These are phyloP conservation scores for Boletus rufocinnamomeus DNA, from an alignment of 768 basidiomycete genomes.

Conservation along the genomic window DNA sequence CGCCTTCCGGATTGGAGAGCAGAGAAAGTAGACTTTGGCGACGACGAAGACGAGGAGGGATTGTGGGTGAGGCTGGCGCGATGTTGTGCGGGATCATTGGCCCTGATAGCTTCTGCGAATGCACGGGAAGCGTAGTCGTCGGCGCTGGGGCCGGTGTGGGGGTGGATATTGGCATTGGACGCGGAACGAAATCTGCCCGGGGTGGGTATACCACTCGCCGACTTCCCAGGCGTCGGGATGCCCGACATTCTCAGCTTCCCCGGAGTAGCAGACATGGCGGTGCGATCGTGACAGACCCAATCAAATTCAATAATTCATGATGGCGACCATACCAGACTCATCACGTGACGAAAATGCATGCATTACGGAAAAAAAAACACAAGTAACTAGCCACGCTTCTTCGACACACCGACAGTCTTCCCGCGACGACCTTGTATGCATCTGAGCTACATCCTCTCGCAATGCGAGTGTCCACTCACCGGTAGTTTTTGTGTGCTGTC, in stretches of 20 bases:
- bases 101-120: conserved; percentile 78
- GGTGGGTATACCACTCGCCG: conserved; percentile 57
- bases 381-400: conserved; percentile 65
- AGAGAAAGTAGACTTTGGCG: conserved; percentile 45
- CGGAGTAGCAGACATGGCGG: conserved; percentile 45
- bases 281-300: conserved; percentile 2
- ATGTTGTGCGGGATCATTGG: conserved; percentile 79
- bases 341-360: conserved; percentile 26
- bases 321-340: background rate
- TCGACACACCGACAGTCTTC: conserved; percentile 95
- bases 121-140: conserved; percentile 69
- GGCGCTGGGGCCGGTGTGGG: conserved; percentile 34
- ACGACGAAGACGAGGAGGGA: conserved; percentile 45
- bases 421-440: conserved; percentile 77
- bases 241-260: conserved; percentile 44
- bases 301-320: background rate
- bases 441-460: background rate
- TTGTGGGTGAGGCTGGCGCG: conserved; percentile 45
- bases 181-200: conserved; percentile 70
- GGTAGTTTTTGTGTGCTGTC: conserved; percentile 99
- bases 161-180: conserved; percentile 48
- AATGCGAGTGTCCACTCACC: conserved; percentile 48
- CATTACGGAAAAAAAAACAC: conserved; percentile 4
- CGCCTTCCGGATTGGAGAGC: conserved; percentile 44
- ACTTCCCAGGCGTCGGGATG: conserved; percentile 51